phyloP scores from a whole-genome alignment of 768 basidiomycete genomes.

The Naganishia vaughanmartiniae region DNA sequence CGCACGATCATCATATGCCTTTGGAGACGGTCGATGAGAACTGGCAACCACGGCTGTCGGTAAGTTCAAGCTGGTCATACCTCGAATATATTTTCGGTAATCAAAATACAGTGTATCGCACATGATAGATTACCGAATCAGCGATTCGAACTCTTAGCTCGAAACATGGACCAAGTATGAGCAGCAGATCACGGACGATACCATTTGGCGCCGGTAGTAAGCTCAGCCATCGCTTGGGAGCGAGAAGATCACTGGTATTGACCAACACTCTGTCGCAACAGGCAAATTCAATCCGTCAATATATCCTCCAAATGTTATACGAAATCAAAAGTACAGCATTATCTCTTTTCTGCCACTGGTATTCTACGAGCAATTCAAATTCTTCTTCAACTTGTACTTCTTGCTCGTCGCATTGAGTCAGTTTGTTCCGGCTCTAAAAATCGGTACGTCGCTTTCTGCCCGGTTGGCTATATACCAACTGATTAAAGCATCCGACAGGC shows the following conservation, averaged over 20 bases:
- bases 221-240: not conserved
- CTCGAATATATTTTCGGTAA: not conserved
- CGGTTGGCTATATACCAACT: not conserved
- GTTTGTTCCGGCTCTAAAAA: slow-evolving; percentile 92
- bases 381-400: slow-evolving; percentile 99
- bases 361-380: slow-evolving; percentile 99
- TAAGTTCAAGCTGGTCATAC: not conserved
- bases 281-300: slow-evolving; percentile 13
- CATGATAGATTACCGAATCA: slow-evolving; percentile 7
- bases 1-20: not conserved
- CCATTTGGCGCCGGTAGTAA: slow-evolving; percentile 26
- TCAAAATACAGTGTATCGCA: not conserved
- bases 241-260: not conserved
- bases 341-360: slow-evolving; percentile 96
- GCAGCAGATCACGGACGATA: slow-evolving; percentile 19
- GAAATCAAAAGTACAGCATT: slow-evolving; percentile 97
- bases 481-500: slow-evolving; percentile 57
- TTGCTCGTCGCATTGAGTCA: slow-evolving; percentile 93
- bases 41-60: not conserved
- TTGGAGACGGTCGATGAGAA: not conserved
- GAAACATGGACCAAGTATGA: slow-evolving; percentile 14
- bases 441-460: slow-evolving; percentile 61
- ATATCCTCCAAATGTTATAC: slow-evolving; percentile 79
- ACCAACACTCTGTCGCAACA: not conserved
- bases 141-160: slow-evolving; percentile 4